Evolutionary conservation across 495 filamentous ascomycete species (phyloP).

Genomic region (Stereocaulon alpinum): DNA sequence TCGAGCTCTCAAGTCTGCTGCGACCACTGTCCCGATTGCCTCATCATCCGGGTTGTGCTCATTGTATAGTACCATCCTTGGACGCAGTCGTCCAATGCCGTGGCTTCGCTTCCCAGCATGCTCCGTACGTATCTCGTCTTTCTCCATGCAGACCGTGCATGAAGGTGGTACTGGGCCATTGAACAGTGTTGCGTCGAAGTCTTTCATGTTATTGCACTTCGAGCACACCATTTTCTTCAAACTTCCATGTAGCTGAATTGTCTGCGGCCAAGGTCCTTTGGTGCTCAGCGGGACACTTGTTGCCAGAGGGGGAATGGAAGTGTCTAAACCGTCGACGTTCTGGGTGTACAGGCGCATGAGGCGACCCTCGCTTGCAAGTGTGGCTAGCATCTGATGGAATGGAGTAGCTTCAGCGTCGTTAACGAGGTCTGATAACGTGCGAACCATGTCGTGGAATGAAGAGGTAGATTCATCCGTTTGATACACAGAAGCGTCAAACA

Average conservation of each 20-base stretch:
- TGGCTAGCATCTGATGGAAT: slow-evolving; percentile 91
- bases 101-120: slow-evolving; percentile 83
- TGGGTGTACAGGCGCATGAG: slow-evolving; percentile 90
- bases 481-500: slow-evolving; percentile 97
- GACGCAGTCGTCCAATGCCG: slow-evolving; percentile 80
- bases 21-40: slow-evolving; percentile 83
- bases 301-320: slow-evolving; percentile 64
- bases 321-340: slow-evolving; percentile 93
- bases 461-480: slow-evolving; percentile 76
- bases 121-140: slow-evolving; percentile 65
- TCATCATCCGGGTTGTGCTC: slow-evolving; percentile 94
- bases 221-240: slow-evolving; percentile 92
- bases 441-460: slow-evolving; percentile 92
- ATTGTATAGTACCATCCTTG: slow-evolving; percentile 93
- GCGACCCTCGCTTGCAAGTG: slow-evolving; percentile 76
- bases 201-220: slow-evolving; percentile 69
- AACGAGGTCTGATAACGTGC: slow-evolving; percentile 66
- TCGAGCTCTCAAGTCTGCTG: slow-evolving; percentile 67
- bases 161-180: slow-evolving; percentile 73
- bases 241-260: slow-evolving; percentile 89
- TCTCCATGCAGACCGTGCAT: slow-evolving; percentile 63
- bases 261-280: slow-evolving; percentile 87
- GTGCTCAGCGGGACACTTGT: slow-evolving; percentile 61
- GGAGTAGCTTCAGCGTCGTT: slow-evolving; percentile 68
- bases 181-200: slow-evolving; percentile 72